Evolutionary conservation across 108 stramenopile species (phyloP).

Genomic region (Phaeodactylum tricornutum): DNA sequence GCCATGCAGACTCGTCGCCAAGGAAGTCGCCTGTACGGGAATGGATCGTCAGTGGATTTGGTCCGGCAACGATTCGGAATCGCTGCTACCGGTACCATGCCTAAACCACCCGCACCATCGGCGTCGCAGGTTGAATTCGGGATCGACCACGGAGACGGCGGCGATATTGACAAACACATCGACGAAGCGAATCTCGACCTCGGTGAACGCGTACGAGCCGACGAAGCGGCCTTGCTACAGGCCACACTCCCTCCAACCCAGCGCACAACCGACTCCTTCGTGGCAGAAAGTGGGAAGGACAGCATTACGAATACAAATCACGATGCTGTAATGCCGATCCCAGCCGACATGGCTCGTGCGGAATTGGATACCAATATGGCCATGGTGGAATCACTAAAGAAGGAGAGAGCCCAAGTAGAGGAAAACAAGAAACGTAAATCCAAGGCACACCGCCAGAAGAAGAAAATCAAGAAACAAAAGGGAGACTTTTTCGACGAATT

Average conservation of each 20-base stretch:
- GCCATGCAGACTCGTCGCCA: too few species aligned
- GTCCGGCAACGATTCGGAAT: too few species aligned
- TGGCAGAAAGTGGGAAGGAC: not conserved
- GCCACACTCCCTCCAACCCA: not conserved
- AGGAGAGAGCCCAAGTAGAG: not conserved
- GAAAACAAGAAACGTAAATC: not conserved
- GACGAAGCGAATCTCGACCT: too few species aligned
- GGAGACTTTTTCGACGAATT: conserved; percentile 35
- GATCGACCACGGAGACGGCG: too few species aligned
- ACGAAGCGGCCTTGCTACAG: not conserved
- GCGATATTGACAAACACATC: too few species aligned
- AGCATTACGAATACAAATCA: not conserved
- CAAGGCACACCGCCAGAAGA: conserved; percentile 6
- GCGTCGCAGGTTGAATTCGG: too few species aligned
- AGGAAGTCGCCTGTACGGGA: too few species aligned
- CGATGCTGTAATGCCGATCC: too few species aligned
- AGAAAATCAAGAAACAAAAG: conserved; percentile 9
- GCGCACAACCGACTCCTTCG: not conserved
- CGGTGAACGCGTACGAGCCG: too few species aligned
- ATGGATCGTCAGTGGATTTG: too few species aligned
- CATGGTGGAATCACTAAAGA: conserved; percentile 4
- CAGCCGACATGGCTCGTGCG: not conserved
- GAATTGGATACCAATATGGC: conserved; percentile 10
- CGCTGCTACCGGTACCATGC: too few species aligned
- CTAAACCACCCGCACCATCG: too few species aligned